These are phyloP conservation scores for Talaromyces sp. DNA, from an alignment of 2,329 filamentous ascomycete genomes.

Conservation along the genomic window DNA sequence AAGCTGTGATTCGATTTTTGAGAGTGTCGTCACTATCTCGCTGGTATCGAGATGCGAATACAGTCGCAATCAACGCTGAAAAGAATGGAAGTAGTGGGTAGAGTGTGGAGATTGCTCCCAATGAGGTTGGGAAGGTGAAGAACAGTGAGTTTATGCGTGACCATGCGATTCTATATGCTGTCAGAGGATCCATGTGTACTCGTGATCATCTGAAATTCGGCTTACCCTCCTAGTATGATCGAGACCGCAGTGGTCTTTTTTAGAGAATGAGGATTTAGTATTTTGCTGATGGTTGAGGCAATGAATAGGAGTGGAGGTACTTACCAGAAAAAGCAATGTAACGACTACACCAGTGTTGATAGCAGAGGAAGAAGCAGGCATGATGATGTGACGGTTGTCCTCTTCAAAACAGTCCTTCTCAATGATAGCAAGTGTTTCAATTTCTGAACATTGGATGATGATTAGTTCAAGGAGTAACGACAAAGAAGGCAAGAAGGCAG, in stretches of 20 bases:
- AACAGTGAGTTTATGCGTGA: constrained; percentile 22
- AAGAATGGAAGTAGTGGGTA: constrained; percentile 17
- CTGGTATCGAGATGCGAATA: constrained; percentile 5
- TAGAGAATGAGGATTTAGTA: not conserved
- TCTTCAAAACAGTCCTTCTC: not conserved
- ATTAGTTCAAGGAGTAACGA: not conserved
- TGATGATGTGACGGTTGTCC: not conserved
- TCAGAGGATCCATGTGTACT: not conserved
- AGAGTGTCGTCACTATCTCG: not conserved
- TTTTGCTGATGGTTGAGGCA: constrained; percentile 55
- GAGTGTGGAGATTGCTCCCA: constrained; percentile 25
- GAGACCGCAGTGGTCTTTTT: constrained; percentile 15
- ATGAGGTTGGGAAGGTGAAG: constrained; percentile 27
- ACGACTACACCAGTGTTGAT: constrained; percentile 11
- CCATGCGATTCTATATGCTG: constrained; percentile 28
- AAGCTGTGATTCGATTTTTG: not conserved
- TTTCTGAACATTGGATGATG: not conserved
- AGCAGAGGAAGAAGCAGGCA: constrained; percentile 1
- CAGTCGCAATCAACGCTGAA: not conserved
- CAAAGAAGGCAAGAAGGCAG: not conserved
- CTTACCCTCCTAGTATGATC: constrained; percentile 23
- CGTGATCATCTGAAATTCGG: not conserved
- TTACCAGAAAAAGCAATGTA: constrained; percentile 19
- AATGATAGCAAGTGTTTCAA: not conserved
- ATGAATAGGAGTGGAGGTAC: constrained; percentile 63